These are phyloP conservation scores for Ascochyta viciae-villosae DNA, from an alignment of 2,329 filamentous ascomycete species.

Conservation along the genomic window DNA sequence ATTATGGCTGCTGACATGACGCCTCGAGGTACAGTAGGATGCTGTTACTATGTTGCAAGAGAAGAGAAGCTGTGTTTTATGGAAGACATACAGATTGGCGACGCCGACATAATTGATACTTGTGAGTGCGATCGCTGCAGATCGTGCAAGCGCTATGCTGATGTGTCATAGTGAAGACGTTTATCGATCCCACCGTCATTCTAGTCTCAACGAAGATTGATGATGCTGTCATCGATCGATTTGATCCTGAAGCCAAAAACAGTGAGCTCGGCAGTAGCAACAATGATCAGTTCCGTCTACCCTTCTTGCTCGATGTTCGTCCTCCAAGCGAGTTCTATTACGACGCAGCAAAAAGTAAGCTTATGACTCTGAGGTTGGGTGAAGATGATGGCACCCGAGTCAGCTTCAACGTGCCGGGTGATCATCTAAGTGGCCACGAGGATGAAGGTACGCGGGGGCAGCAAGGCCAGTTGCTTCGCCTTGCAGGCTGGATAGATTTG, in stretches of 20 bases:
- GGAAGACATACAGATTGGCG: slow-evolving; percentile 75
- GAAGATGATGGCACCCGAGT: slow-evolving; percentile 56
- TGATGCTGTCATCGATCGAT: slow-evolving; percentile 54
- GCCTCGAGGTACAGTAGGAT: slow-evolving; percentile 76
- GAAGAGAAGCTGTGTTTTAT: slow-evolving; percentile 77
- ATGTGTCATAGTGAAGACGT: slow-evolving; percentile 60
- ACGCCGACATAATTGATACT: slow-evolving; percentile 65
- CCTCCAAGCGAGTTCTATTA: slow-evolving; percentile 76
- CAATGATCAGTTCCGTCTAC: slow-evolving; percentile 59
- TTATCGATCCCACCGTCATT: slow-evolving; percentile 67
- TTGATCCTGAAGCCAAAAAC: slow-evolving; percentile 53
- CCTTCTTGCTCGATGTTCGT: slow-evolving; percentile 70
- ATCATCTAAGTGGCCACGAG: slow-evolving; percentile 51
- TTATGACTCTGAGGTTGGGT: slow-evolving; percentile 65
- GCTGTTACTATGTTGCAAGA: slow-evolving; percentile 78
- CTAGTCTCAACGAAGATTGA: slow-evolving; percentile 65
- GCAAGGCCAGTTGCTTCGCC: slow-evolving; percentile 70
- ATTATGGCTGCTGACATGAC: slow-evolving; percentile 82
- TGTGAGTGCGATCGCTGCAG: slow-evolving; percentile 40
- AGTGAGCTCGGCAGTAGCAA: slow-evolving; percentile 39
- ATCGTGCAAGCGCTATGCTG: background rate
- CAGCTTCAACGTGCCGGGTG: slow-evolving; percentile 68
- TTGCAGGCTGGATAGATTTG: slow-evolving; percentile 75
- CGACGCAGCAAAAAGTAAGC: slow-evolving; percentile 69
- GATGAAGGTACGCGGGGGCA: slow-evolving; percentile 59